Base-by-base conservation (phyloP, 768 basidiomycete genomes). In the Kwoniella mangroviensis region DNA sequence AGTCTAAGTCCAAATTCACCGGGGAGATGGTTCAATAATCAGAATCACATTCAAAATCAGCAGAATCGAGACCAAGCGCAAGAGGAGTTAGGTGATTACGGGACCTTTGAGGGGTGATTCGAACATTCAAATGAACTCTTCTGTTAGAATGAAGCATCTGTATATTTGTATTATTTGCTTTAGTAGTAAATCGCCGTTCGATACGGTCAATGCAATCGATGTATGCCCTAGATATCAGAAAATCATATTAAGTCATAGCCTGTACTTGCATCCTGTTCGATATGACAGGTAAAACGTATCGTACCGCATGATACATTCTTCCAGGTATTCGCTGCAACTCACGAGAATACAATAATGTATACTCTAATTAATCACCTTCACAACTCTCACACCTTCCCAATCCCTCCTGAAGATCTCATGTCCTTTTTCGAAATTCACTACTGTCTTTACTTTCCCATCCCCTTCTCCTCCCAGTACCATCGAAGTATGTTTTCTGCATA, bases 361-460 rank as follows among this genome's bases (percentile, higher is more conserved):
- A 19, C 12, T 42, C 41, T 70, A 81, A 65, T 78, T 81, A 41
- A 77, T 73, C 26, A 78, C 49, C 57, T 76, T 73, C 11, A 81
- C 70, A 10, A 71, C 73, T 63, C 70, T 42, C 60, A 61, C 53
- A 51, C 72, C 62, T 57, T 72, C 28, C 51, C 61, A 63, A 56
- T 54, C 41, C n/a, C 68, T 52, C 63, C 49, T 53, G 55, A 83
- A 81, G 15, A 74, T 76, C 49, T 83, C 82, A 21, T 69, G 66
- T 1, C 74, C 82, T 28, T 73, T 71, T 61, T 83, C 82, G 60
- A 83, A 81, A 34, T 75, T 69, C 21, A 76, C 53, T 4, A 78
- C 74, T 13, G 58, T 57, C 3, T 65, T 72, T 11, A 79, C 71
- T 56, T n/a, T 22, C 3, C 34, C 34, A 6, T 42, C 34, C 64